Evolutionary conservation across 257 asterid species (phyloP), one percentile per base, ranked within the genome.

Genomic region (Salvia rosmarinus): DNA sequence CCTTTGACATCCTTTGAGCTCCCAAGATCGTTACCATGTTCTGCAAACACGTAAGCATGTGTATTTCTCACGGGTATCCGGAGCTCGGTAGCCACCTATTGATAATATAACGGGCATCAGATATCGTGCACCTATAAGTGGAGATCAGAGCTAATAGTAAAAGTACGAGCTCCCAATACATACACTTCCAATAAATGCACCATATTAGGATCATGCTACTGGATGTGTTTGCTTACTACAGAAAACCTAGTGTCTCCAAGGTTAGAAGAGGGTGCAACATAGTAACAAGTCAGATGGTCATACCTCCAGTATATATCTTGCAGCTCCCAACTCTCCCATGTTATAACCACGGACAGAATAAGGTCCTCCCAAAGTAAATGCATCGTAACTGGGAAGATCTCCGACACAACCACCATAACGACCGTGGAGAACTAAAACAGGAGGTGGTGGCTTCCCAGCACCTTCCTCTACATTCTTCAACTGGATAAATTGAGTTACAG

Each of bases 281-380:
- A 10, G 47, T 6, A 64, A 57, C 17, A 32, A 57, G 78, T 28
- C 49, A 1, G 8, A 32, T 21, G 4, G 34, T 66, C 62, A 39
- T 81, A 89, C 99, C 98, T 95, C 97, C 1, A 95, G 83, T 55
- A 90, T 85, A 76, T 87, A 88, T 83, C 98, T 84, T 43, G 99
- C 96, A 16, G 97, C 98, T 58, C 98, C 99, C 68, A 95, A 79
- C 87, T 95, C 99, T 68, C 99, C 99, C 97, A 95, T 88, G 80
- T 88, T 91, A 78, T 95, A 95, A 58, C 99, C 98, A 65, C 99
- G 82, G 3, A 91, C 98, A 10, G 99, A 91, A 69, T 95, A 89
- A 54, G 98, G 99, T 21, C 99, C 99, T n/a, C 98, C 99, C 64
- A 95, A 84, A 30, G 97, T 86, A 71, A 95, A 95, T 49, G 98